Evolutionary conservation across 345 rosid genomes (phyloP).

Genomic region (Populus davidiana): DNA sequence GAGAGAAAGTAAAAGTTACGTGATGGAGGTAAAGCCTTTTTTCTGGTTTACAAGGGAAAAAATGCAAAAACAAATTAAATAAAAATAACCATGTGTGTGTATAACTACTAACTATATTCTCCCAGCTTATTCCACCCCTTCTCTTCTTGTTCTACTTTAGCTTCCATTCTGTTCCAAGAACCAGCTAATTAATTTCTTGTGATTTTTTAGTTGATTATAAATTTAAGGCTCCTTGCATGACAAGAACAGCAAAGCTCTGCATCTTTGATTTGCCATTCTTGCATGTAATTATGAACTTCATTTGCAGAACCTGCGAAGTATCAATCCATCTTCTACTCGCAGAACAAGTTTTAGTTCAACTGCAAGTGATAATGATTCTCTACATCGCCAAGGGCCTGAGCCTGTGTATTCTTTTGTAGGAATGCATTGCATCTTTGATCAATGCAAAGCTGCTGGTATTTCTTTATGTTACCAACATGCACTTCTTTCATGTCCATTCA

Average conservation of each 20-base stretch:
- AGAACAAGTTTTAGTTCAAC: slow-evolving; percentile 84
- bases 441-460: slow-evolving; percentile 90
- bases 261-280: neutral
- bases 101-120: neutral
- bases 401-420: slow-evolving; percentile 94
- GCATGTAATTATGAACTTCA: slow-evolving; percentile 9
- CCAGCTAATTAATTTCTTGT: neutral
- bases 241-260: neutral
- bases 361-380: slow-evolving; percentile 64
- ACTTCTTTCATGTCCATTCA: slow-evolving; percentile 3
- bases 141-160: neutral
- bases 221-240: neutral
- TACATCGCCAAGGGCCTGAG: slow-evolving; percentile 53
- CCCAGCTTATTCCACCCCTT: neutral
- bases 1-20: neutral
- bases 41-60: neutral
- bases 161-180: neutral
- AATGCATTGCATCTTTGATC: slow-evolving; percentile 96
- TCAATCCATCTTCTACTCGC: slow-evolving; percentile 55
- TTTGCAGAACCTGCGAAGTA: slow-evolving; percentile 66
- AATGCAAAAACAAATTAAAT: no score
- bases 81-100: no score
- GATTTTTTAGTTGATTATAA: neutral
- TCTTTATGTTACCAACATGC: neutral
- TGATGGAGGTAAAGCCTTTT: neutral